A percentile compares a stretch with the other conserved stretches of the same genome.
These are phyloP conservation scores for Penicillium sp. DNA, from an alignment of 2,329 filamentous ascomycete species.

Conservation along the genomic window DNA sequence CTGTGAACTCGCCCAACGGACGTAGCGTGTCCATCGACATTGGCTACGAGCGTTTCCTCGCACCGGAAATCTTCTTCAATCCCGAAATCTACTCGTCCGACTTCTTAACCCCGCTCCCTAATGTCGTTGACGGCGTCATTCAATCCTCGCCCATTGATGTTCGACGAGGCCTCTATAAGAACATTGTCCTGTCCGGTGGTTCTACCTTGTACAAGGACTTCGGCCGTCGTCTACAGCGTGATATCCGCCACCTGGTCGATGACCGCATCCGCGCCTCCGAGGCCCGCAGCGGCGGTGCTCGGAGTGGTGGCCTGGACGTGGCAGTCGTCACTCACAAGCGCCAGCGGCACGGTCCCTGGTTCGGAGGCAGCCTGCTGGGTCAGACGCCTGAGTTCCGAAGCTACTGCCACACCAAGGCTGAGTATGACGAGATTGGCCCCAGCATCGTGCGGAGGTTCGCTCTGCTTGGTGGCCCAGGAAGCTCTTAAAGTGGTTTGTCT, in stretches of 20 bases:
- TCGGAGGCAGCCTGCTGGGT: slow-evolving; percentile 92
- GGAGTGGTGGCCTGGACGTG: slow-evolving; percentile 91
- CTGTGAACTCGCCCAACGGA: slow-evolving; percentile 83
- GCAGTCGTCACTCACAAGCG: slow-evolving; percentile 97
- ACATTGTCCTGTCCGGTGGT: slow-evolving; percentile 96
- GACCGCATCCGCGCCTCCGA: slow-evolving; percentile 91
- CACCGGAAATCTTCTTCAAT: slow-evolving; percentile 99
- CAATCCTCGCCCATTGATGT: slow-evolving; percentile 98
- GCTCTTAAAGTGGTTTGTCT: slow-evolving; percentile 39
- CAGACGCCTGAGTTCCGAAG: slow-evolving; percentile 98
- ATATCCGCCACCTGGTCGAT: slow-evolving; percentile 95
- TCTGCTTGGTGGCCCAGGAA: slow-evolving; percentile 85
- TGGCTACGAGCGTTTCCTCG: slow-evolving; percentile 96
- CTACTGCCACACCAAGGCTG: slow-evolving; percentile 90
- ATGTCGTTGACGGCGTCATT: slow-evolving; percentile 94
- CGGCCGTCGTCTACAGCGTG: slow-evolving; percentile 89
- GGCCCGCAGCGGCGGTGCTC: slow-evolving; percentile 85
- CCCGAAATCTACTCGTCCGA: slow-evolving; percentile 99
- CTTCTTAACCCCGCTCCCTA: slow-evolving; percentile 92
- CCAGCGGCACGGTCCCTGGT: slow-evolving; percentile 97
- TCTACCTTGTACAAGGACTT: slow-evolving; percentile 99
- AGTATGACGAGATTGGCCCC: slow-evolving; percentile 95
- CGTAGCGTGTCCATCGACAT: slow-evolving; percentile 86
- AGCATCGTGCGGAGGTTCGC: slow-evolving; percentile 95
- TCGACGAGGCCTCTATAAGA: slow-evolving; percentile 96